phyloP scores from a whole-genome alignment of 225 moss, liverwort and hornwort genomes.

The Climacium dendroides region DNA sequence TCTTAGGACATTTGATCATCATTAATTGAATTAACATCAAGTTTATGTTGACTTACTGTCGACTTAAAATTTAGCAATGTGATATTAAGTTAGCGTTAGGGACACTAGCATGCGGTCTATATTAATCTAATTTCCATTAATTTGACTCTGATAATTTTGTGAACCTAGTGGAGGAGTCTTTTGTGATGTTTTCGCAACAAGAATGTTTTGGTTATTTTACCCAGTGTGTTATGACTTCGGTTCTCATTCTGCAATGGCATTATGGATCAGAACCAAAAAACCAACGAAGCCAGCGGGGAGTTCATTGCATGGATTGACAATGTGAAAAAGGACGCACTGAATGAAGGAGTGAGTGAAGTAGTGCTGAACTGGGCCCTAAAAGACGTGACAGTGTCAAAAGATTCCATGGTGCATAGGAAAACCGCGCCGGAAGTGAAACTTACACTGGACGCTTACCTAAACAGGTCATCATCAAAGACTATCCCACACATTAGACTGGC shows the following conservation, averaged over 20 bases:
- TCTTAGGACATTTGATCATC: background rate
- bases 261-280: constrained; percentile 6
- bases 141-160: background rate
- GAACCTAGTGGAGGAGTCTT: background rate
- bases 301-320: constrained; percentile 36
- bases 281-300: background rate
- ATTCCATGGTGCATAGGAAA: constrained; percentile 3
- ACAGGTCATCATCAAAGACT: constrained; percentile 15
- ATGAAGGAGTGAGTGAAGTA: constrained; percentile 35
- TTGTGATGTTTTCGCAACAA: background rate
- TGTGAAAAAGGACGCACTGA: constrained; percentile 34
- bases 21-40: background rate
- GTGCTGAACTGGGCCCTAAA: constrained; percentile 39
- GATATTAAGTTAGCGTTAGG: background rate
- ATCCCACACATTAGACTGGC: background rate
- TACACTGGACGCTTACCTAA: constrained; percentile 41
- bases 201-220: background rate
- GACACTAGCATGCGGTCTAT: background rate
- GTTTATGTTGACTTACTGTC: background rate
- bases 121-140: background rate
- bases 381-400: constrained; percentile 31
- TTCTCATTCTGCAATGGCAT: background rate
- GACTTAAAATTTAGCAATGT: background rate
- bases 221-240: background rate
- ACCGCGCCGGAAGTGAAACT: constrained; percentile 61